Conservation (phyloP, 2,329 filamentous ascomycete species). For the Hypoxylon rubiginosum region DNA sequence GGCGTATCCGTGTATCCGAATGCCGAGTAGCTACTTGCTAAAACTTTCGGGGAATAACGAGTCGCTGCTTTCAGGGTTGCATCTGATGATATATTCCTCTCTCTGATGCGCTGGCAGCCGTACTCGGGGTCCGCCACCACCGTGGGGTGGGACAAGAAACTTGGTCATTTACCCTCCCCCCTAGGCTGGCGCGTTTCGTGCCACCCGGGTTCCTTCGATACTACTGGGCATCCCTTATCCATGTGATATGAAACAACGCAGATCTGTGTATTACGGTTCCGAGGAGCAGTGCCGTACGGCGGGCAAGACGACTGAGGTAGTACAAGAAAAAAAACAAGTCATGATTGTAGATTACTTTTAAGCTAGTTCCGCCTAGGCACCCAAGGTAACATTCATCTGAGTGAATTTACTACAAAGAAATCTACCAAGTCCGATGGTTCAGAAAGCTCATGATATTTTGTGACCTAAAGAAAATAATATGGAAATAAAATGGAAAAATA, state of each 20-base stretch:
- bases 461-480: not conserved
- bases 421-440: not conserved
- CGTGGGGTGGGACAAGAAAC: not conserved
- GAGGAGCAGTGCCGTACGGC: not conserved
- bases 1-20: not conserved
- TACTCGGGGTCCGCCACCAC: constrained; percentile 4
- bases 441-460: not conserved
- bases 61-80: not conserved
- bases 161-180: not conserved
- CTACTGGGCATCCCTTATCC: not conserved
- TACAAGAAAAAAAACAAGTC: not conserved
- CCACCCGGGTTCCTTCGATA: not conserved
- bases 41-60: constrained; percentile 3
- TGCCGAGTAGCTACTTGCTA: constrained; percentile 5
- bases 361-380: not conserved
- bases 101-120: not conserved
- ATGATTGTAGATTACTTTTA: not conserved
- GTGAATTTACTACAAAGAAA: not conserved
- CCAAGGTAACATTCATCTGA: too few species aligned
- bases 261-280: not conserved
- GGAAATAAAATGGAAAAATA: not conserved
- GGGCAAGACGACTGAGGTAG: not conserved
- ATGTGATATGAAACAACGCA: constrained; percentile 1
- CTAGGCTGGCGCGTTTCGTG: not conserved
- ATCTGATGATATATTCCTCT: constrained; percentile 3